phyloP scores from a whole-genome alignment of 2,329 filamentous ascomycete genomes.

The Ophiostoma piceae region DNA sequence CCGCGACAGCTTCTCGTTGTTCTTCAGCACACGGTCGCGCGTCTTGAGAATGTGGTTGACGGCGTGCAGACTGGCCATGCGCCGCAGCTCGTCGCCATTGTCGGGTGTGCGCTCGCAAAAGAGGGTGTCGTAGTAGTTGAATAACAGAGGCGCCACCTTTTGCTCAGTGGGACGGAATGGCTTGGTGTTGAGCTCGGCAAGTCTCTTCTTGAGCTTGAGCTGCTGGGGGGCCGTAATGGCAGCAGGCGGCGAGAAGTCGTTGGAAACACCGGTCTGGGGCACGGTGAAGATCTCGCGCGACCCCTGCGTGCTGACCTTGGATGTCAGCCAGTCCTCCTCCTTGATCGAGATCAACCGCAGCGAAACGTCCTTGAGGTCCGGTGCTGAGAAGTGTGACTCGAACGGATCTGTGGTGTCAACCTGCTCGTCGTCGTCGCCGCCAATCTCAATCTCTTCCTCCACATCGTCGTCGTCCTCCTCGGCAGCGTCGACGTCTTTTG shows the following conservation, averaged over 20 bases:
- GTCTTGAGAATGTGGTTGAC: constrained; percentile 95
- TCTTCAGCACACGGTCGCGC: constrained; percentile 84
- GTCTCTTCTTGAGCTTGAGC: constrained; percentile 64
- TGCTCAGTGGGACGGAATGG: constrained; percentile 59
- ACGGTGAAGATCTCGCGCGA: constrained; percentile 46
- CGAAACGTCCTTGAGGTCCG: constrained; percentile 56
- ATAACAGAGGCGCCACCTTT: constrained; percentile 64
- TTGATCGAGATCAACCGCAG: constrained; percentile 49
- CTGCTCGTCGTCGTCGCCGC: constrained; percentile 48
- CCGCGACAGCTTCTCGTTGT: constrained; percentile 72
- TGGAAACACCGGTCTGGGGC: constrained; percentile 40
- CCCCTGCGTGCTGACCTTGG: constrained; percentile 43
- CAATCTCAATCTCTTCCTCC: constrained; percentile 31
- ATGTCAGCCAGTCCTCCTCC: constrained; percentile 47
- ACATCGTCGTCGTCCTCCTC: constrained; percentile 9
- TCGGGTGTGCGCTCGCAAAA: constrained; percentile 65
- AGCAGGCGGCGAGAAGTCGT: constrained; percentile 34
- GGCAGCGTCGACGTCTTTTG: constrained; percentile 30
- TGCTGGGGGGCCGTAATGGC: constrained; percentile 40
- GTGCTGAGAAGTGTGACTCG: constrained; percentile 69
- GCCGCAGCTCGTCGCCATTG: constrained; percentile 65
- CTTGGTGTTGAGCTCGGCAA: constrained; percentile 50
- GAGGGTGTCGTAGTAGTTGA: constrained; percentile 76
- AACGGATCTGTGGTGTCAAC: constrained; percentile 61
- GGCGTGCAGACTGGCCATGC: constrained; percentile 72